Base-by-base conservation (phyloP, 73 alveolate species). In the Paramecium bursaria region DNA sequence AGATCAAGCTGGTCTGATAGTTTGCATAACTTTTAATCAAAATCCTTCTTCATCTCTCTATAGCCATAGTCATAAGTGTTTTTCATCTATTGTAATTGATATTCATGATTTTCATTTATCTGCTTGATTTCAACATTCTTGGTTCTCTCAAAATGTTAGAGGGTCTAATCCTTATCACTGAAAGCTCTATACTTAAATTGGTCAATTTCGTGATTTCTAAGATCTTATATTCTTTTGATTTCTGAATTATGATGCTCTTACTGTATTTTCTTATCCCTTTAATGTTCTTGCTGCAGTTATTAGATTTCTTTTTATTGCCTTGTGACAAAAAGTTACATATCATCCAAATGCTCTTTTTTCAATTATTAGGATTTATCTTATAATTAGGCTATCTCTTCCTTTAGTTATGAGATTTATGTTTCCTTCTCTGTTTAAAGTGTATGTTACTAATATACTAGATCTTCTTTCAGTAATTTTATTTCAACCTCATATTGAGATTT, bases 391-490 rank as follows among this genome's bases (percentile, higher is more conserved):
- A 67, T 42, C 33, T 67, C 82, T 15, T 33, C 53, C 22, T 67
- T 31, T 57, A 67, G 21, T 46, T 39, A 67, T 17, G 33, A 39
- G 19, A 35, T 47, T 19, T 35, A 67, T 42, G 22, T 67, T 33
- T 67, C 82, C 9, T 67, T 67, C 50, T 67, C 82, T 35, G 21
- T 67, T 42, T 67, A 53, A 3, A 47, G 46, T 67, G 53, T 35
- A 42, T 67, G 82, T 1, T 42, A 35, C 44, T 67, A 42, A 26
- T 67, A 67, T n/a, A 26, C 57, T 39, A 67, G 13, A 42, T 67
- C 82, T 67, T 67, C 82, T 17, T 67, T 67, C 22, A 67, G 14
- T n/a, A 67, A 25, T 47, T 67, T 67, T n/a, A 67, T 67, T n/a
- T 67, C 82, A 26, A 67, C 17, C 23, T 67, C 82, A 42, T 67